Evolutionary conservation across 2,329 filamentous ascomycete species (phyloP).

Genomic region (Aaosphaeria pasadenensis): DNA sequence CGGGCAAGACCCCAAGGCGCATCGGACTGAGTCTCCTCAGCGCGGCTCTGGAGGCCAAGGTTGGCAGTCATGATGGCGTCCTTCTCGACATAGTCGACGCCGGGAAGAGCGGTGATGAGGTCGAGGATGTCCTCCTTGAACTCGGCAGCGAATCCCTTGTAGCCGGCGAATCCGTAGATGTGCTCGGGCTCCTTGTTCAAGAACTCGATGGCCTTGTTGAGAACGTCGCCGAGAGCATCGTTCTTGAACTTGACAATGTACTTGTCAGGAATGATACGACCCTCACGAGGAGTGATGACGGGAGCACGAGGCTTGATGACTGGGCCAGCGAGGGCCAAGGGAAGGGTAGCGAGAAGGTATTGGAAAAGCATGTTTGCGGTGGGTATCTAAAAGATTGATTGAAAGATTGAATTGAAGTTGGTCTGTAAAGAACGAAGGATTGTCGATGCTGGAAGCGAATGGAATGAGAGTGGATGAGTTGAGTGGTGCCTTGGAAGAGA

Average conservation of each 20-base stretch:
- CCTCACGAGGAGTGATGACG: conserved; percentile 29
- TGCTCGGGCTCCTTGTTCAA: conserved; percentile 28
- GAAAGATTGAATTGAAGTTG: conserved; percentile 3
- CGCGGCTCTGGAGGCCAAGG: not conserved
- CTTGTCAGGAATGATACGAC: conserved; percentile 38
- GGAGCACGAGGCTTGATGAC: conserved; percentile 38
- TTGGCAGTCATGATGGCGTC: conserved; percentile 32
- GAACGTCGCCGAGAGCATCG: conserved; percentile 21
- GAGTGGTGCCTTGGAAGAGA: conserved; percentile 16
- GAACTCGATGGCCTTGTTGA: conserved; percentile 26
- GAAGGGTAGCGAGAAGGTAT: conserved; percentile 37
- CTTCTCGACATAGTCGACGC: conserved; percentile 39
- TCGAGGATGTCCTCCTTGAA: conserved; percentile 29
- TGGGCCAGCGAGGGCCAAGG: conserved; percentile 32
- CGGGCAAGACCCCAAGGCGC: conserved; percentile 29
- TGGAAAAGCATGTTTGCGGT: conserved; percentile 29
- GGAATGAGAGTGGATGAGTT: conserved; percentile 7
- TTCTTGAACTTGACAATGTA: conserved; percentile 49
- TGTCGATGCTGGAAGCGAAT: not conserved
- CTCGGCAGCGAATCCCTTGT: conserved; percentile 39
- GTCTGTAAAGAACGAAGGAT: not conserved
- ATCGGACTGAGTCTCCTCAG: not conserved
- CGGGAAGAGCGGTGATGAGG: conserved; percentile 22
- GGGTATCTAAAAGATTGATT: conserved; percentile 1
- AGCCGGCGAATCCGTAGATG: conserved; percentile 36